These are phyloP conservation scores for Candida multigemmis DNA, from an alignment of 805 yeast species.

Conservation along the genomic window DNA sequence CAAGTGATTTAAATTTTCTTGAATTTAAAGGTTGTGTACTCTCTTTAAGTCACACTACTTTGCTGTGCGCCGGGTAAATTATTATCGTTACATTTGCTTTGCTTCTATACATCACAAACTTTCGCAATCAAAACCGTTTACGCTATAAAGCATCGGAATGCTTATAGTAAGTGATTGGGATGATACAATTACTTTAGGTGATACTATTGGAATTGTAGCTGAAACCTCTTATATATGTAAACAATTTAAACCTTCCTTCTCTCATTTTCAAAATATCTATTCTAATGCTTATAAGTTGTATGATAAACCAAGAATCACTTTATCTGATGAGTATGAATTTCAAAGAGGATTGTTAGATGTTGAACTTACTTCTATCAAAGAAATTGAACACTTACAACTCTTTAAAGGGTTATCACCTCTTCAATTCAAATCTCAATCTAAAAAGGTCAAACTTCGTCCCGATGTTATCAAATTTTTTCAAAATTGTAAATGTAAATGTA, in stretches of 20 bases:
- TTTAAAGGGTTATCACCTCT: slow-evolving; percentile 32
- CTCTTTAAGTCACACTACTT: background rate
- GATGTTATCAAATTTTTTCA: slow-evolving; percentile 29
- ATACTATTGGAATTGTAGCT: slow-evolving; percentile 47
- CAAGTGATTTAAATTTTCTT: slow-evolving; percentile 5
- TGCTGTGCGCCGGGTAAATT: slow-evolving; percentile 1
- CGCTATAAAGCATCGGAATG: background rate
- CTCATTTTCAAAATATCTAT: slow-evolving; percentile 36
- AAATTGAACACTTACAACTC: slow-evolving; percentile 23
- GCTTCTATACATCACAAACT: too few relatives aligned
- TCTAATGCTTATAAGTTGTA: slow-evolving; percentile 21
- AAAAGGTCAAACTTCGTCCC: slow-evolving; percentile 23
- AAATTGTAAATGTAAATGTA: slow-evolving; percentile 7
- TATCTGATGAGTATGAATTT: slow-evolving; percentile 34
- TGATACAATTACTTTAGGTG: slow-evolving; percentile 49
- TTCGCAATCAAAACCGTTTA: background rate
- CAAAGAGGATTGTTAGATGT: slow-evolving; percentile 36
- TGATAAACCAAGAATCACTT: slow-evolving; percentile 10
- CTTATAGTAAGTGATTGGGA: slow-evolving; percentile 53
- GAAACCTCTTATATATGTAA: slow-evolving; percentile 33
- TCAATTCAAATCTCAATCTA: slow-evolving; percentile 25
- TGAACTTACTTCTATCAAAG: slow-evolving; percentile 41
- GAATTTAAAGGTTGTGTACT: background rate
- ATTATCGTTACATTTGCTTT: too few relatives aligned
- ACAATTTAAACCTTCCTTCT: slow-evolving; percentile 27